phyloP scores from a whole-genome alignment of 805 yeast species.

The Martiniozyma abietophila region DNA sequence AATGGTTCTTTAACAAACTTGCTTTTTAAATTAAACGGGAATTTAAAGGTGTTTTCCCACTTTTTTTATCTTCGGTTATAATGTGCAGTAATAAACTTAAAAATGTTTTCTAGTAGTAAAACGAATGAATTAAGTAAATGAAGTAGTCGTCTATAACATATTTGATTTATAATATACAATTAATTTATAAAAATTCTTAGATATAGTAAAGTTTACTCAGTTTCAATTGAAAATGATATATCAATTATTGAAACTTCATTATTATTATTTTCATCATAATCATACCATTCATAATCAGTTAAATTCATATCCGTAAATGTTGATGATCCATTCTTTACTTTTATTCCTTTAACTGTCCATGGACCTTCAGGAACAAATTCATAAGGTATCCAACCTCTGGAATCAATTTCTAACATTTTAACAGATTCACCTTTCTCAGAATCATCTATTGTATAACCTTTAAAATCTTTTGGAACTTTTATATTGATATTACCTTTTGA shows the following conservation, averaged over 20 bases:
- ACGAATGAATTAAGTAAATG: too few relatives aligned
- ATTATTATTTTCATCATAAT: slow-evolving; percentile 79
- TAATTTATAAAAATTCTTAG: too few relatives aligned
- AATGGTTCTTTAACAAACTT: slow-evolving; percentile 97
- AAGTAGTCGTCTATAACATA: too few relatives aligned
- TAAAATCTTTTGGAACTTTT: slow-evolving; percentile 17
- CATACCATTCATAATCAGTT: slow-evolving; percentile 85
- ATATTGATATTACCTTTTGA: slow-evolving; percentile 19
- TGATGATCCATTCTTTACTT: slow-evolving; percentile 28
- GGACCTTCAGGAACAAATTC: slow-evolving; percentile 59
- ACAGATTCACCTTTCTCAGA: slow-evolving; percentile 32
- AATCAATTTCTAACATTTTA: slow-evolving; percentile 59
- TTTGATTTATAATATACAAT: too few relatives aligned
- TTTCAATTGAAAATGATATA: slow-evolving; percentile 61
- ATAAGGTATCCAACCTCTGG: slow-evolving; percentile 72
- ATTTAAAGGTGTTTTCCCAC: too few relatives aligned
- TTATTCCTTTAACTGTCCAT: slow-evolving; percentile 49
- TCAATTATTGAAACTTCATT: slow-evolving; percentile 78
- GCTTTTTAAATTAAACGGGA: slow-evolving; percentile 28
- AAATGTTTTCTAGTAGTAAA: slow-evolving; percentile 7
- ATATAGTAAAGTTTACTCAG: too few relatives aligned
- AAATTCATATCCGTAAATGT: slow-evolving; percentile 40
- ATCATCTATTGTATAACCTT: slow-evolving; percentile 31
- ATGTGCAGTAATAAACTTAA: slow-evolving; percentile 10
- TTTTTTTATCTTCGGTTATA: too few relatives aligned